A percentile compares a stretch with the other conserved stretches of the same genome.
Evolutionary conservation across 768 basidiomycete species (phyloP).

Genomic region (Auricularia sp.): DNA sequence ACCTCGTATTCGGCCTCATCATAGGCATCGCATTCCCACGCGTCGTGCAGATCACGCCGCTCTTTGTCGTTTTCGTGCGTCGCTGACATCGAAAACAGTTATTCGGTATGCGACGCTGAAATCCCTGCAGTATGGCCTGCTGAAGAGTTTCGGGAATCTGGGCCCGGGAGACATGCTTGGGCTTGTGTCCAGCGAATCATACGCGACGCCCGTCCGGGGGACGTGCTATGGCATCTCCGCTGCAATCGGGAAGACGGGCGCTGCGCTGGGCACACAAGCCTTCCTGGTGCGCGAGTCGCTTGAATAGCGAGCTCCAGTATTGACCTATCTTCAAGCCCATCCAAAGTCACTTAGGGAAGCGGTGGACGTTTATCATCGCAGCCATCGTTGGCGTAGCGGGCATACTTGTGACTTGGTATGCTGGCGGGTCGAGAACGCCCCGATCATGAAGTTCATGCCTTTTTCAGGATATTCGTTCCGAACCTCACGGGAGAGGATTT

Average conservation of each 20-base stretch:
- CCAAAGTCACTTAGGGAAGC: constrained; percentile 54
- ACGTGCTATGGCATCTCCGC: constrained; percentile 63
- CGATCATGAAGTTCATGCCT: not conserved
- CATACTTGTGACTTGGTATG: not conserved
- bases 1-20: constrained; percentile 51
- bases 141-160: constrained; percentile 65
- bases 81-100: not conserved
- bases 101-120: constrained; percentile 1
- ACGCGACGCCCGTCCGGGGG: constrained; percentile 55
- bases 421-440: not conserved
- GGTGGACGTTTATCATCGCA: constrained; percentile 60
- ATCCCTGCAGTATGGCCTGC: constrained; percentile 40
- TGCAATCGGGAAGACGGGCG: constrained; percentile 60
- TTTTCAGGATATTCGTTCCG: constrained; percentile 41
- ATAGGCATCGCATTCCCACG: constrained; percentile 53
- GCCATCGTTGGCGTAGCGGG: constrained; percentile 20
- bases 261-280: constrained; percentile 59
- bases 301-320: not conserved
- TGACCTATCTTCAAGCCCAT: constrained; percentile 33
- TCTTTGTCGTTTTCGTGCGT: constrained; percentile 59
- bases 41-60: constrained; percentile 49
- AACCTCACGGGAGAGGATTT: constrained; percentile 60
- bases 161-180: constrained; percentile 67
- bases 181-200: constrained; percentile 58
- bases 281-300: constrained; percentile 26